Base-by-base conservation (phyloP, 2,329 filamentous ascomycete species). In the Phyllosticta capitalensis region DNA sequence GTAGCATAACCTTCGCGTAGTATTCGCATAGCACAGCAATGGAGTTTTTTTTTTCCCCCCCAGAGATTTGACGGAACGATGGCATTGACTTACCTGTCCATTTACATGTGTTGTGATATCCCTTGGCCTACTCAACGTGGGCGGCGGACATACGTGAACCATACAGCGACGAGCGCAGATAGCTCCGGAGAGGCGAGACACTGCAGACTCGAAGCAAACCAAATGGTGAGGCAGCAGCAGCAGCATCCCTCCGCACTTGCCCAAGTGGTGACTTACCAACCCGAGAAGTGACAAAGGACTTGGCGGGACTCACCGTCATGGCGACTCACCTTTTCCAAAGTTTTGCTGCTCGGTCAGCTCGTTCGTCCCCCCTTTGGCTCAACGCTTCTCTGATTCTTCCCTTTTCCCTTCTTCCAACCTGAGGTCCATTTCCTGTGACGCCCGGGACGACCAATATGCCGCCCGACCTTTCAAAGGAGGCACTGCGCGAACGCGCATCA, bases 401-500 rank as follows among this genome's bases (percentile, higher is more conserved):
- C n/a, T 45, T n/a, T 45, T 45, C 17, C 17, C 6, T n/a, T 6
- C 14, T 45, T n/a, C n/a, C 38, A n/a, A 45, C 38, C 5, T 45
- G 7, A 19, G 14, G 3, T n/a, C n/a, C 38, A 45, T 45, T 45
- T 14, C 7, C 17, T 45, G 17, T n/a, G 14, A 17, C 38, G 38
- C 17, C 14, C 38, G 17, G 38, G 38, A 45, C 17, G 38, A 45
- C 38, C 38, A 45, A 45, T 14, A 60, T 60, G 58, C 9, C 58
- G 6, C 26, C 30, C 10, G 51, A 52, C 53, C 33, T 52, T 28
- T 52, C 53, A 53, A 55, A 56, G 21, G 58, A 55, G 14, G 6
- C 21, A 6, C 71, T 79, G 52, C 72, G 68, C 45, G 60, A 68
- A 20, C 65, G 74, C 51, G 67, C 74, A 2, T 67, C 66, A 30